These are phyloP conservation scores for Mrakia frigida DNA, from an alignment of 768 basidiomycete genomes.

Conservation along the genomic window DNA sequence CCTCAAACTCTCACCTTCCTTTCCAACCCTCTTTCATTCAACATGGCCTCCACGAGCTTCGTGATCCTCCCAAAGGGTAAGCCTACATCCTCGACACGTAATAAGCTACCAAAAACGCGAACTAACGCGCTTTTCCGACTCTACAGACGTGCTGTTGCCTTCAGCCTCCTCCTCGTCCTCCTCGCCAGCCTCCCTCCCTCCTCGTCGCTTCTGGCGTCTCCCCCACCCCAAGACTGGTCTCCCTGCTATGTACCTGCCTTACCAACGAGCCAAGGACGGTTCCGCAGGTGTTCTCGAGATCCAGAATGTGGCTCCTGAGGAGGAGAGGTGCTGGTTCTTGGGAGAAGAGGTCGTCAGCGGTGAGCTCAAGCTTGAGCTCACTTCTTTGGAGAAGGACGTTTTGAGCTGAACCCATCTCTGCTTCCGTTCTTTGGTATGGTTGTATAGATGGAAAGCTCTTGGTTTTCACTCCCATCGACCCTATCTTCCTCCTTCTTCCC, in stretches of 20 bases:
- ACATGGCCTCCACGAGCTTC: neutral
- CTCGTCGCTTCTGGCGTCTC: slow-evolving; percentile 28
- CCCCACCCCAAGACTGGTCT: slow-evolving; percentile 29
- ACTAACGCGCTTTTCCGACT: neutral
- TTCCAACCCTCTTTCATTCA: neutral
- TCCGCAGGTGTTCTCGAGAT: slow-evolving; percentile 12
- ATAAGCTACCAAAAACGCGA: too few relatives aligned
- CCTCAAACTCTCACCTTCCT: neutral
- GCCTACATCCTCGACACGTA: neutral
- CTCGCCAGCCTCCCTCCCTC: neutral
- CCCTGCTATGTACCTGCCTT: slow-evolving; percentile 23
- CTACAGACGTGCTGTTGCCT: neutral
- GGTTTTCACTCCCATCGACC: slow-evolving; percentile 24
- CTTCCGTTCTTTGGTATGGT: neutral
- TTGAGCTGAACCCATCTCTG: neutral
- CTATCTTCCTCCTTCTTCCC: slow-evolving; percentile 27
- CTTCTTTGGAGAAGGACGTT: too few relatives aligned
- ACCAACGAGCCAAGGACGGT: slow-evolving; percentile 4
- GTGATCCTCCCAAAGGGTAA: slow-evolving; percentile 4
- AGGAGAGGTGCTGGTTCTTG: slow-evolving; percentile 25
- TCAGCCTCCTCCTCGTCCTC: neutral
- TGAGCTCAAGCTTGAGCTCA: neutral
- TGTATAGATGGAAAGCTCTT: slow-evolving; percentile 21
- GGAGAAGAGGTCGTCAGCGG: slow-evolving; percentile 28
- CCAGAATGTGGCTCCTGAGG: slow-evolving; percentile 22